These are phyloP conservation scores for Metschnikowia continentalis DNA, from an alignment of 805 yeast genomes.

Conservation along the genomic window DNA sequence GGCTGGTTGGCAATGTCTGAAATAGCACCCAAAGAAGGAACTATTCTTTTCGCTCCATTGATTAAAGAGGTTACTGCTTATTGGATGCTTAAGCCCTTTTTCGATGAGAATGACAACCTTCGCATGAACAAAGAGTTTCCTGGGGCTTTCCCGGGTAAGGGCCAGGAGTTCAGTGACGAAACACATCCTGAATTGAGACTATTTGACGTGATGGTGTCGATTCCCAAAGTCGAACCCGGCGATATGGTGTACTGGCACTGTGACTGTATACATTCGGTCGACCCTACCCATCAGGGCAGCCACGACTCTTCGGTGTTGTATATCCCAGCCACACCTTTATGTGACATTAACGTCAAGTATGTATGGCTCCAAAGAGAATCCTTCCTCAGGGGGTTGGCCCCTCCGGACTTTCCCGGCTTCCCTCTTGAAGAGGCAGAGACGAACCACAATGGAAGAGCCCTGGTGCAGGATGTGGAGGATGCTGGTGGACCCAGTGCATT, in stretches of 20 bases:
- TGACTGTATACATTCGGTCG: conserved; percentile 41
- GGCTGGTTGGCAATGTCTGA: conserved; percentile 42
- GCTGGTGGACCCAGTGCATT: conserved; percentile 19
- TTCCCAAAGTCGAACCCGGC: conserved; percentile 40
- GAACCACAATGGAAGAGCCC: conserved; percentile 19
- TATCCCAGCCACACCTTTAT: conserved; percentile 34
- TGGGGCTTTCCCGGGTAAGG: conserved; percentile 35
- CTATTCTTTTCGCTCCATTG: conserved; percentile 34
- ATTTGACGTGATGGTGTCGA: conserved; percentile 25
- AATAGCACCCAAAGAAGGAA: conserved; percentile 36
- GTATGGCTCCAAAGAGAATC: conserved; percentile 20
- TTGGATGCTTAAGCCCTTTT: conserved; percentile 38
- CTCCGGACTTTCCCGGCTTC: conserved; percentile 27
- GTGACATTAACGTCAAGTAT: conserved; percentile 18
- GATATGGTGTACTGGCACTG: conserved; percentile 44
- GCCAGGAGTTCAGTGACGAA: conserved; percentile 25
- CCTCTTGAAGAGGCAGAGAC: conserved; percentile 20
- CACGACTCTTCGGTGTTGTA: conserved; percentile 37
- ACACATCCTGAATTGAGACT: conserved; percentile 35
- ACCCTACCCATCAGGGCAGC: conserved; percentile 29
- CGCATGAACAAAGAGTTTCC: conserved; percentile 33
- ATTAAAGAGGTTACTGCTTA: conserved; percentile 37
- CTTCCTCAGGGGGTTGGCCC: conserved; percentile 18
- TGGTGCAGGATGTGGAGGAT: conserved; percentile 15
- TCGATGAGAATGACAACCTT: conserved; percentile 29